phyloP scores from a whole-genome alignment of 805 yeast species.

The Starmerella asiatica region DNA sequence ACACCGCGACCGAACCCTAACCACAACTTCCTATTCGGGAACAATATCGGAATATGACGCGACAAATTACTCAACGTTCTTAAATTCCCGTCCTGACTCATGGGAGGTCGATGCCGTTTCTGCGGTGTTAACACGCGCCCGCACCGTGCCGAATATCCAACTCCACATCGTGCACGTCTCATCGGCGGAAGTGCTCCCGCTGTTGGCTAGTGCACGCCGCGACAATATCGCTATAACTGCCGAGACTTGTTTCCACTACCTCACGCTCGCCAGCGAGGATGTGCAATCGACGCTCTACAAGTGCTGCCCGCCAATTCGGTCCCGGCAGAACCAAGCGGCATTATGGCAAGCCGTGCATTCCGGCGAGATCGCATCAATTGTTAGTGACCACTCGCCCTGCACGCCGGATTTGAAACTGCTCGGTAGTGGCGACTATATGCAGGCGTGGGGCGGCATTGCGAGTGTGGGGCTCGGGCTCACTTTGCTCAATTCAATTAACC shows the following conservation, averaged over 20 bases:
- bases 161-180: constrained; percentile 87
- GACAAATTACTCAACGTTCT: constrained; percentile 52
- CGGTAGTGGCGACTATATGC: constrained; percentile 72
- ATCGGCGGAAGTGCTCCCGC: constrained; percentile 65
- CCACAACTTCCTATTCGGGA: neutral
- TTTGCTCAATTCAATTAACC: constrained; percentile 53
- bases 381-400: constrained; percentile 93
- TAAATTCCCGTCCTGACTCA: constrained; percentile 80
- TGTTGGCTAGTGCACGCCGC: constrained; percentile 49
- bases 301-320: constrained; percentile 90
- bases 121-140: constrained; percentile 51
- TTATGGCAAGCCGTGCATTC: constrained; percentile 67
- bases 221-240: constrained; percentile 41
- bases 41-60: neutral
- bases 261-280: constrained; percentile 60
- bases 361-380: constrained; percentile 64
- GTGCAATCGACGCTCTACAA: constrained; percentile 77
- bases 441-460: constrained; percentile 94
- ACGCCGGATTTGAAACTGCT: constrained; percentile 79
- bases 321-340: constrained; percentile 51
- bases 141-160: constrained; percentile 28
- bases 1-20: neutral
- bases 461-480: constrained; percentile 87
- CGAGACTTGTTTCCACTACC: constrained; percentile 90
- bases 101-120: constrained; percentile 77